These are phyloP conservation scores for Tulasnella sp. DNA, from an alignment of 768 basidiomycete genomes.

Conservation along the genomic window DNA sequence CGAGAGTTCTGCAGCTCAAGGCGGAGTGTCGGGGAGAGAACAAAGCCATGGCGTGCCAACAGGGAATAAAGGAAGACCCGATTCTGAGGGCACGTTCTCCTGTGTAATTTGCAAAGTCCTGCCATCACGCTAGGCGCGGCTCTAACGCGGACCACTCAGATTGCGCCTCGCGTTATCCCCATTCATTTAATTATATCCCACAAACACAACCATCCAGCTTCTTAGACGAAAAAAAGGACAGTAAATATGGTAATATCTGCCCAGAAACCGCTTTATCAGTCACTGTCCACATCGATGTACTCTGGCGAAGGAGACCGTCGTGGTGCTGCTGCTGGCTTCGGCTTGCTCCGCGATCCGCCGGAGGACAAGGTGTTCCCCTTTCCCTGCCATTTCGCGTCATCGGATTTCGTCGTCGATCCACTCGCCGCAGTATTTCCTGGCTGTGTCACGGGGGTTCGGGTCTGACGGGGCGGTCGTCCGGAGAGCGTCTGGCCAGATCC, in stretches of 20 bases:
- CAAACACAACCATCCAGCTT: background rate
- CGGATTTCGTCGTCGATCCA: background rate
- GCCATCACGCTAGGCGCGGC: slow-evolving; percentile 1
- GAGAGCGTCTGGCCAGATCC: slow-evolving; percentile 61
- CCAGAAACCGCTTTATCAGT: background rate
- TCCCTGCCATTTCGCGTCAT: slow-evolving; percentile 19
- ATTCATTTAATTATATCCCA: slow-evolving; percentile 6
- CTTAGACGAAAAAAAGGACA: background rate
- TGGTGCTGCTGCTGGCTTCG: no score
- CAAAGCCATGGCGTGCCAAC: slow-evolving; percentile 15
- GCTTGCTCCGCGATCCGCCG: background rate
- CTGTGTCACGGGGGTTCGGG: slow-evolving; percentile 28
- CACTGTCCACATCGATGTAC: slow-evolving; percentile 28
- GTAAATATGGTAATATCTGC: background rate
- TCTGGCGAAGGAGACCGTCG: slow-evolving; percentile 23
- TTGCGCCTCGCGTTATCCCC: slow-evolving; percentile 18
- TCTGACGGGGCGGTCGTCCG: slow-evolving; percentile 43
- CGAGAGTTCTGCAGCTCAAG: slow-evolving; percentile 16
- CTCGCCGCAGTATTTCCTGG: background rate
- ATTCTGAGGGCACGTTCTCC: slow-evolving; percentile 6
- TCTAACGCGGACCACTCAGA: slow-evolving; percentile 12
- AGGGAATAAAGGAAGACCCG: slow-evolving; percentile 16
- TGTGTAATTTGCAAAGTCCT: slow-evolving; percentile 16
- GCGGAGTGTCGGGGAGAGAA: slow-evolving; percentile 24
- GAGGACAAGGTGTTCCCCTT: slow-evolving; percentile 24